Evolutionary conservation across 345 rosid species (phyloP), one percentile per base, ranked within the genome.

Genomic region (Populus deltoides): DNA sequence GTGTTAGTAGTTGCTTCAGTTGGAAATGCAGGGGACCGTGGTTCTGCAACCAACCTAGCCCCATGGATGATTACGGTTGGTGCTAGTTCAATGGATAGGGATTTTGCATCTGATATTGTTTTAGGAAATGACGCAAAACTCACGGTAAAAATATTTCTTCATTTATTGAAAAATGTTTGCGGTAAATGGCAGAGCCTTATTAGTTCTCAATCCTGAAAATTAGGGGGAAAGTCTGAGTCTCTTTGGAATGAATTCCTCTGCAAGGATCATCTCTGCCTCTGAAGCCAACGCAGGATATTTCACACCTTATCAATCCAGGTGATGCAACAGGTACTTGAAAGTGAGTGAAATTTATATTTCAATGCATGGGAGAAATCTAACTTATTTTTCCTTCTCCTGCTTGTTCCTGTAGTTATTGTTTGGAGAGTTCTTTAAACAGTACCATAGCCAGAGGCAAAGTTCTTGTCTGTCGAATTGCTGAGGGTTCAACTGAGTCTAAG

Each of bases 281-380:
- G 79, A 86, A 73, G 88, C 86, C 55, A n/a, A 79, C 70, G 92
- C 87, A 27, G 90, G 90, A 70, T 86, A 87, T 62, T 89, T 87
- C 69, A 89, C 90, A 18, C 92, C 92, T 74, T 87, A 89, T 80
- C 92, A 89, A 86, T 89, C 92, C 90, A 89, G 92, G 92, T 89
- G 92, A 89, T 84, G 85, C 78, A 80, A 77, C 85, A 85, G 90
- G 87, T 87, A 87, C 87, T 84, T 76, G 70, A 77, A 80, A 75
- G 80, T 67, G 70, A 77, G 25, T 66, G 70, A 66, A 74, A 66
- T 72, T 68, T 24, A 25, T 59, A 66, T 33, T 75, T 51, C 39
- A 73, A 39, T 53, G 68, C 31, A 79, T 35, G 22, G 72, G 75
- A 55, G 39, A 75, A 72, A 36, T 71, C 78, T 70, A 71, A 73